phyloP scores from a whole-genome alignment of 179 eudicot genomes.

The Kewa caespitosa region DNA sequence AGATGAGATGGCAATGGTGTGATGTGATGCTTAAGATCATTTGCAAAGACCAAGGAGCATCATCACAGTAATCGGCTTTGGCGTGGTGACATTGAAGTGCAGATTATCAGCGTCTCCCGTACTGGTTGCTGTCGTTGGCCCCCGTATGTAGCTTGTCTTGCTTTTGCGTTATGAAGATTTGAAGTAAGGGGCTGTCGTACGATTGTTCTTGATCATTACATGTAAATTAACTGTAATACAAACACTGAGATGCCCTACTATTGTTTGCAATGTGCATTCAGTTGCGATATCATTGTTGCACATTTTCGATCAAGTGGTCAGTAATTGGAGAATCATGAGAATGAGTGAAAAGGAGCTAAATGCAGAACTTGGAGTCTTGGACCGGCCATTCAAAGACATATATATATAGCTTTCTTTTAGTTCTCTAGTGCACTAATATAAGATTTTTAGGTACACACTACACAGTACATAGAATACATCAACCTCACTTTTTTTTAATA shows the following conservation, averaged over 20 bases:
- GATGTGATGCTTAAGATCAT: background rate
- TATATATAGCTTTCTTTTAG: too few relatives aligned
- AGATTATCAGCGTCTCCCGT: background rate
- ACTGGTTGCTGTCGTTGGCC: background rate
- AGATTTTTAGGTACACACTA: too few relatives aligned
- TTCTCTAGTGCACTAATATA: too few relatives aligned
- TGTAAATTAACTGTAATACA: constrained; percentile 28
- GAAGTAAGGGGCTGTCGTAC: background rate
- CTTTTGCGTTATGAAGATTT: background rate
- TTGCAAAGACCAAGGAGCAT: constrained; percentile 6
- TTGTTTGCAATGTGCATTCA: constrained; percentile 8
- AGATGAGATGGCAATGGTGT: background rate
- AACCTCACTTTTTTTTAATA: too few relatives aligned
- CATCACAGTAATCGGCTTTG: background rate
- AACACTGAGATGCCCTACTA: constrained; percentile 7
- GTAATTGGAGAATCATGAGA: background rate
- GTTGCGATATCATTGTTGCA: background rate
- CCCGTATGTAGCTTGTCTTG: background rate
- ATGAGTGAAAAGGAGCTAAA: too few relatives aligned
- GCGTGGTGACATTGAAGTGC: background rate
- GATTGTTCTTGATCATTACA: constrained; percentile 14
- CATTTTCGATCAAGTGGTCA: background rate
- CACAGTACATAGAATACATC: too few relatives aligned
- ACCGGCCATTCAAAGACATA: too few relatives aligned
- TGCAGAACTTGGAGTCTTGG: too few relatives aligned